Conservation (phyloP, 805 yeast genomes). For the Pichia thaimueangensis region DNA sequence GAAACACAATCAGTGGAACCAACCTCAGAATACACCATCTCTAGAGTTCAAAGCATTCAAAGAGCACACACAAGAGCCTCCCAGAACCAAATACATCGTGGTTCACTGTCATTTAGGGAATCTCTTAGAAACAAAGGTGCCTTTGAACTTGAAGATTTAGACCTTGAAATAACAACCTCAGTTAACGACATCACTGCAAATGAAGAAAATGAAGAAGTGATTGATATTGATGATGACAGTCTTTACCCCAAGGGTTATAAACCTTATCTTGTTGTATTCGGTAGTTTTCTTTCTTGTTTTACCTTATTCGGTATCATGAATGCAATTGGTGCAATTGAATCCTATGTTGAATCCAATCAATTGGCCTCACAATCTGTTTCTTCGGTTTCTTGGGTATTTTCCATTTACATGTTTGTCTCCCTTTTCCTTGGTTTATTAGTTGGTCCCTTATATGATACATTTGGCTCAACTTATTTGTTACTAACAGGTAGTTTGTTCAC, state of each 20-base stretch:
- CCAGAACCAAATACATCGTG: background rate
- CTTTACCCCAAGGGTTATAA: slow-evolving; percentile 47
- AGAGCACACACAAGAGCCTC: background rate
- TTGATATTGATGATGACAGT: slow-evolving; percentile 17
- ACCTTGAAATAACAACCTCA: background rate
- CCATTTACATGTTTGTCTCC: slow-evolving; percentile 46
- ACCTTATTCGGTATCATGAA: slow-evolving; percentile 51
- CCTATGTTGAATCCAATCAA: slow-evolving; percentile 52
- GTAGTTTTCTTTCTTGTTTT: slow-evolving; percentile 49
- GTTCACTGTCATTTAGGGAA: slow-evolving; percentile 1
- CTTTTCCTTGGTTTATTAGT: slow-evolving; percentile 34
- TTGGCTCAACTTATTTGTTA: slow-evolving; percentile 46
- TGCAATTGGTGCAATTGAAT: slow-evolving; percentile 56
- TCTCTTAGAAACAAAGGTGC: background rate
- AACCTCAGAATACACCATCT: no score
- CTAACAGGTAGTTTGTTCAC: slow-evolving; percentile 39
- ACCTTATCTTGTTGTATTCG: slow-evolving; percentile 52
- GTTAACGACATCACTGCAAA: background rate
- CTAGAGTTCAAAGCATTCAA: no score
- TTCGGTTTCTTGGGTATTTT: slow-evolving; percentile 61
- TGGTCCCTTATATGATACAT: slow-evolving; percentile 54
- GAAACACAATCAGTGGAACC: background rate
- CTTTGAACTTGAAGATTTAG: background rate
- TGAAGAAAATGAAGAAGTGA: background rate
- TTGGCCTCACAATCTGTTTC: slow-evolving; percentile 39